phyloP scores from a whole-genome alignment of 73 alveolate species.

The Tetrahymena thermophila region DNA sequence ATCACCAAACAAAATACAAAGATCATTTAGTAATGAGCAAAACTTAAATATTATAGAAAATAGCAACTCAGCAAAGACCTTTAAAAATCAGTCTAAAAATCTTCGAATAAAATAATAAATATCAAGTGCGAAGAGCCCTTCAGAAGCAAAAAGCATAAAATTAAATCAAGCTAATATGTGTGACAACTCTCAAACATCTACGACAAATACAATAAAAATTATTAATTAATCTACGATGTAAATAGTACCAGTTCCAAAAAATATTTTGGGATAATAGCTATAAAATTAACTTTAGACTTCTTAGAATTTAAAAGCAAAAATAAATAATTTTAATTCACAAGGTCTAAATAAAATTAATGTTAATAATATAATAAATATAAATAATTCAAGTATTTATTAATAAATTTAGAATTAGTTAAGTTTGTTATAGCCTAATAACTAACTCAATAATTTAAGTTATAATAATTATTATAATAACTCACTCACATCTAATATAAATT shows the following conservation, averaged over 20 bases:
- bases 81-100: not conserved
- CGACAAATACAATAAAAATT: not conserved
- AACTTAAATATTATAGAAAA: not conserved
- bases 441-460: too few species aligned
- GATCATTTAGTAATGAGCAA: not conserved
- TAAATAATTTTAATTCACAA: not conserved
- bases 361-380: too few species aligned
- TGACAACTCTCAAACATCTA: not conserved
- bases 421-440: not conserved
- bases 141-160: not conserved
- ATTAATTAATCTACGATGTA: not conserved
- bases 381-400: not conserved
- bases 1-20: not conserved
- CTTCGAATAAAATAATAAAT: not conserved
- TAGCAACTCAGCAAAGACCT: not conserved
- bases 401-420: too few species aligned
- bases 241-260: not conserved
- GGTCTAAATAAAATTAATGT: too few species aligned
- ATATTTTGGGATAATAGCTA: not conserved
- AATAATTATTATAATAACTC: not conserved
- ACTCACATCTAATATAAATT: not conserved
- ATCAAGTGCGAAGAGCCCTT: not conserved
- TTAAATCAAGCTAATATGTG: not conserved
- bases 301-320: not conserved
- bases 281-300: not conserved